Conservation (phyloP, 2,329 filamentous ascomycete species). For the Aspergillus cejpii region DNA sequence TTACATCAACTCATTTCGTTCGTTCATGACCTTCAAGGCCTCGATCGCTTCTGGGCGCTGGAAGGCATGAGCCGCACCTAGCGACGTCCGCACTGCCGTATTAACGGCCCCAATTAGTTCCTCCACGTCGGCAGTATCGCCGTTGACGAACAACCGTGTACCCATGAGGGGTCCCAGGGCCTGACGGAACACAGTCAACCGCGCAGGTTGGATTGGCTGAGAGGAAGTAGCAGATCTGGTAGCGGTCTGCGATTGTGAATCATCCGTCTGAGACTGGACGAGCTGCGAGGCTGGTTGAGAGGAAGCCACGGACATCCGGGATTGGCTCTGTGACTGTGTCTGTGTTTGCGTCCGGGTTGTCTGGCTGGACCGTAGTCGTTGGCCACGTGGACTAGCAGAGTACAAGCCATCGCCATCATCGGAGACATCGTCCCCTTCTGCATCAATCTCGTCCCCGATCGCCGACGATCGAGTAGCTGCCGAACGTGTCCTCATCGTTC, state of each 20-base stretch:
- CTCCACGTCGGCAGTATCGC: conserved; percentile 68
- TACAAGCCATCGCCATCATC: conserved; percentile 51
- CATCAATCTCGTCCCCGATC: conserved; percentile 39
- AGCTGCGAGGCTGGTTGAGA: conserved; percentile 71
- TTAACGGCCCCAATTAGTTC: conserved; percentile 76
- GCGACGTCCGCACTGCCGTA: conserved; percentile 50
- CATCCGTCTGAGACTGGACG: conserved; percentile 48
- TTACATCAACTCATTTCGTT: conserved; percentile 87
- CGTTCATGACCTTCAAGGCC: conserved; percentile 72
- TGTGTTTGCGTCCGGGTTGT: conserved; percentile 39
- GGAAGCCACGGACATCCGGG: conserved; percentile 66
- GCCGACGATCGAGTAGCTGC: conserved; percentile 34
- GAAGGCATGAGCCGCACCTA: conserved; percentile 55
- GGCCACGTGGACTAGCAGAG: conserved; percentile 44
- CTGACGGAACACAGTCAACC: conserved; percentile 69
- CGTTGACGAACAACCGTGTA: conserved; percentile 72
- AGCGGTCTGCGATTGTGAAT: conserved; percentile 43
- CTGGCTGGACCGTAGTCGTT: conserved; percentile 33
- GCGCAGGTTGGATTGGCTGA: conserved; percentile 44
- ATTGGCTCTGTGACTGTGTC: conserved; percentile 36
- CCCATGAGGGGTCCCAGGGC: conserved; percentile 77
- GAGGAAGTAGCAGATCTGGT: conserved; percentile 38
- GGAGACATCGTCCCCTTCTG: conserved; percentile 48
- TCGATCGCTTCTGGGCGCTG: conserved; percentile 63
- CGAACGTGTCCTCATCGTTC: conserved; percentile 30